A percentile compares a stretch with the other conserved stretches of the same genome.
Evolutionary conservation across 108 stramenopile species (phyloP).

Genomic region (Discostella pseudostelligera): DNA sequence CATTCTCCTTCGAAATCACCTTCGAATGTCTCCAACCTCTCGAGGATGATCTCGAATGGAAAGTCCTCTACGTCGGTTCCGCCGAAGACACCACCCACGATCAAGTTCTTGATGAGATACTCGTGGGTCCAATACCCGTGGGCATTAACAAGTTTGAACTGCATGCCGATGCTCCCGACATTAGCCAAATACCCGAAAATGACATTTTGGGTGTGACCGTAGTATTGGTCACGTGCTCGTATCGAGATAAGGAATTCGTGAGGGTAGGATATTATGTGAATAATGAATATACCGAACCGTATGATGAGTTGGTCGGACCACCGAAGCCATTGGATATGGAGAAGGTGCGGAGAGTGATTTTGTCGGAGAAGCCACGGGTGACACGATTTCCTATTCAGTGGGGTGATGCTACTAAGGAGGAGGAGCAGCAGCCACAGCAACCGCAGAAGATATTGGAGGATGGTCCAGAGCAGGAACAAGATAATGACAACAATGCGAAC

Average conservation of each 20-base stretch:
- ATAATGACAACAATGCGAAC: conserved; percentile 7
- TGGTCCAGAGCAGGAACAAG: conserved; percentile 17
- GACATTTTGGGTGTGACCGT: conserved; percentile 98
- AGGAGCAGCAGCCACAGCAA: conserved; percentile 2
- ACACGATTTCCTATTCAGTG: conserved; percentile 95
- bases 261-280: conserved; percentile 99
- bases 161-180: conserved; percentile 91
- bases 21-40: conserved; percentile 94
- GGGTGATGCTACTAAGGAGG: conserved; percentile 66
- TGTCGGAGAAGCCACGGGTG: conserved; percentile 95
- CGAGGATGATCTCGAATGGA: conserved; percentile 91
- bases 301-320: conserved; percentile 52
- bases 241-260: conserved; percentile 94
- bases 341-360: conserved; percentile 78
- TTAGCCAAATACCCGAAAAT: conserved; percentile 66
- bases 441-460: not conserved
- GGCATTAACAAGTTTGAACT: conserved; percentile 92
- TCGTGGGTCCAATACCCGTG: conserved; percentile 97
- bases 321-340: conserved; percentile 61
- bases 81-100: conserved; percentile 89
- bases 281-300: conserved; percentile 89
- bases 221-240: conserved; percentile 93
- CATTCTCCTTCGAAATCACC: conserved; percentile 98
- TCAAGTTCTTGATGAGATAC: conserved; percentile 93
- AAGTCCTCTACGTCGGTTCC: conserved; percentile 96